These are phyloP conservation scores for Rhododendron mucronatum DNA, from an alignment of 148 eudicot species.

Conservation along the genomic window DNA sequence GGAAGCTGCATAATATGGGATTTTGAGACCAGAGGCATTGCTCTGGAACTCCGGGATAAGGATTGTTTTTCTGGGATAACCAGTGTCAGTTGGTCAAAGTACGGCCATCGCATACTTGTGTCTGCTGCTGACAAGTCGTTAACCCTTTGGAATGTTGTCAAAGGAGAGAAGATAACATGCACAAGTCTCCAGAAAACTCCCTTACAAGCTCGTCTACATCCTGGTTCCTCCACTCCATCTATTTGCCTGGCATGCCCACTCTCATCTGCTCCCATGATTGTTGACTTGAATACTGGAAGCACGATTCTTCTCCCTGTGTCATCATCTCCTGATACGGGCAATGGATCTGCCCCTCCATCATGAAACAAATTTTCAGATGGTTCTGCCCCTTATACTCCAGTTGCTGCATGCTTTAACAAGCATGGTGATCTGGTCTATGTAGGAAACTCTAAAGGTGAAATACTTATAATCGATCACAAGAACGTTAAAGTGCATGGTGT, in stretches of 20 bases:
- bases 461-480: conserved; percentile 67
- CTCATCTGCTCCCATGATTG: conserved; percentile 82
- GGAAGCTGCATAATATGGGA: conserved; percentile 97
- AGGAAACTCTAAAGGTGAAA: conserved; percentile 93
- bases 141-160: conserved; percentile 88
- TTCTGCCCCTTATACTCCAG: conserved; percentile 67
- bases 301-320: conserved; percentile 65
- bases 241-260: conserved; percentile 82
- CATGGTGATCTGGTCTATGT: conserved; percentile 87
- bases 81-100: conserved; percentile 92
- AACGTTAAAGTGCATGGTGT: conserved; percentile 49
- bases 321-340: conserved; percentile 49
- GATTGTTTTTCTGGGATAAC: conserved; percentile 74
- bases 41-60: conserved; percentile 69
- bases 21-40: conserved; percentile 77
- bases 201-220: conserved; percentile 76
- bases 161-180: conserved; percentile 65
- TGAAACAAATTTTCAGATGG: conserved; percentile 75
- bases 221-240: conserved; percentile 74
- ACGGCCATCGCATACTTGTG: conserved; percentile 75
- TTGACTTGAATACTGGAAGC: conserved; percentile 52
- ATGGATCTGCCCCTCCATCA: conserved; percentile 45
- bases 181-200: conserved; percentile 67
- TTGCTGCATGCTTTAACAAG: conserved; percentile 84
- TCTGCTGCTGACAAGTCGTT: conserved; percentile 87